Conservation (phyloP, 129 eudicot genomes). For the Flaveria robusta region DNA sequence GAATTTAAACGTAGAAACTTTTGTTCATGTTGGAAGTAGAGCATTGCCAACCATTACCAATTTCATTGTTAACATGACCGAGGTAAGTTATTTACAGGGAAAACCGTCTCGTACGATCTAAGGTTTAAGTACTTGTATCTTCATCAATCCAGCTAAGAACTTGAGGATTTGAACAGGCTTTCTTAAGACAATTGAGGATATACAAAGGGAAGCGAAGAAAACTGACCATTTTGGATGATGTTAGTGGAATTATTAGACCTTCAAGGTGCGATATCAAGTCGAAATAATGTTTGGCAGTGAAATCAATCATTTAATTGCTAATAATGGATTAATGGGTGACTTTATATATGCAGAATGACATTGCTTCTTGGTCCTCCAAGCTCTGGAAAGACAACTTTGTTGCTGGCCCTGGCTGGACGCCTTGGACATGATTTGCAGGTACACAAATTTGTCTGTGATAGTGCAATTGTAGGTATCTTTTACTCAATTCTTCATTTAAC, state of each 20-base stretch:
- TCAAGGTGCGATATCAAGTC: slow-evolving; percentile 60
- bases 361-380: slow-evolving; percentile 95
- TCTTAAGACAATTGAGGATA: slow-evolving; percentile 71
- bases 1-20: slow-evolving; percentile 75
- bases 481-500: slow-evolving; percentile 29
- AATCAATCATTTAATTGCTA: neutral
- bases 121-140: slow-evolving; percentile 8
- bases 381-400: slow-evolving; percentile 88
- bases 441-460: slow-evolving; percentile 31
- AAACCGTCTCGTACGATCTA: neutral
- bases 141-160: neutral
- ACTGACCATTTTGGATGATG: slow-evolving; percentile 76
- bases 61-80: slow-evolving; percentile 86
- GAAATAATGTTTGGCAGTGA: slow-evolving; percentile 5
- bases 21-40: slow-evolving; percentile 84
- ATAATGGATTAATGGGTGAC: slow-evolving; percentile 21
- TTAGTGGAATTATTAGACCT: slow-evolving; percentile 90
- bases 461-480: neutral
- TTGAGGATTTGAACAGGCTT: slow-evolving; percentile 51
- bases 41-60: slow-evolving; percentile 96
- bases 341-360: slow-evolving; percentile 63
- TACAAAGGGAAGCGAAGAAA: slow-evolving; percentile 67
- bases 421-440: slow-evolving; percentile 73
- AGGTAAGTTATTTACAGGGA: slow-evolving; percentile 49
- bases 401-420: slow-evolving; percentile 89